A percentile compares a stretch with the other conserved stretches of the same genome.
phyloP scores from a whole-genome alignment of 2,329 filamentous ascomycete genomes.

The Sarocladium oryzae region DNA sequence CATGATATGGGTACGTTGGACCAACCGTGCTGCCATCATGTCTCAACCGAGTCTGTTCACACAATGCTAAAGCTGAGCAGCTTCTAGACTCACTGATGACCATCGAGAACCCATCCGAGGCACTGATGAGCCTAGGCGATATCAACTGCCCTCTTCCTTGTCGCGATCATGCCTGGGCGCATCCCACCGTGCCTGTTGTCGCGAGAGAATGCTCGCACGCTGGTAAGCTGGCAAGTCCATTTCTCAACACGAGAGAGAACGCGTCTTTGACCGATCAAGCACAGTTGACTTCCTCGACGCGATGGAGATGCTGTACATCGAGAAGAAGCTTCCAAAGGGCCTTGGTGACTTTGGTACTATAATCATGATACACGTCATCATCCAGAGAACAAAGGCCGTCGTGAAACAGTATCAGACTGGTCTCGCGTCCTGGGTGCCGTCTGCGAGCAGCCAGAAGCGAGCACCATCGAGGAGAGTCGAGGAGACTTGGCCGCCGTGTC shows the following conservation, averaged over 20 bases:
- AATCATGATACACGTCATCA: slow-evolving; percentile 28
- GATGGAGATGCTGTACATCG: slow-evolving; percentile 26
- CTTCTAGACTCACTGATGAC: slow-evolving; percentile 11
- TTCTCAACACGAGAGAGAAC: background rate
- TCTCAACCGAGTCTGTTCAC: background rate
- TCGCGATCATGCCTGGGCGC: slow-evolving; percentile 12
- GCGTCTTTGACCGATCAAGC: background rate
- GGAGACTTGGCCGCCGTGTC: slow-evolving; percentile 13
- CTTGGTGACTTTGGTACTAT: slow-evolving; percentile 28
- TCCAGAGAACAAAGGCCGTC: slow-evolving; percentile 25
- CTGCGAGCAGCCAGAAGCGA: slow-evolving; percentile 9
- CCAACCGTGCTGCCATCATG: background rate
- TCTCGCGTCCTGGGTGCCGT: slow-evolving; percentile 22
- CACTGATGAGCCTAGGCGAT: slow-evolving; percentile 12
- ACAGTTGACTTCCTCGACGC: slow-evolving; percentile 18
- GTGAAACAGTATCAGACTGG: slow-evolving; percentile 19
- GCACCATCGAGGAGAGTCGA: background rate
- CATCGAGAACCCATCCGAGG: slow-evolving; percentile 9
- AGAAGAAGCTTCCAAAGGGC: slow-evolving; percentile 23
- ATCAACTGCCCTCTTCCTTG: slow-evolving; percentile 11
- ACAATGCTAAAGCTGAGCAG: slow-evolving; percentile 2
- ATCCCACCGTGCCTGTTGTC: background rate
- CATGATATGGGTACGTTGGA: slow-evolving; percentile 13
- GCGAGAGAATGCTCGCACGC: background rate
- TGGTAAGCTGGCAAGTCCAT: background rate